Percentiles rank a stretch among this genome's conserved stretches.
phyloP scores from a whole-genome alignment of 306 rosid species.

The Carpinus viminea region DNA sequence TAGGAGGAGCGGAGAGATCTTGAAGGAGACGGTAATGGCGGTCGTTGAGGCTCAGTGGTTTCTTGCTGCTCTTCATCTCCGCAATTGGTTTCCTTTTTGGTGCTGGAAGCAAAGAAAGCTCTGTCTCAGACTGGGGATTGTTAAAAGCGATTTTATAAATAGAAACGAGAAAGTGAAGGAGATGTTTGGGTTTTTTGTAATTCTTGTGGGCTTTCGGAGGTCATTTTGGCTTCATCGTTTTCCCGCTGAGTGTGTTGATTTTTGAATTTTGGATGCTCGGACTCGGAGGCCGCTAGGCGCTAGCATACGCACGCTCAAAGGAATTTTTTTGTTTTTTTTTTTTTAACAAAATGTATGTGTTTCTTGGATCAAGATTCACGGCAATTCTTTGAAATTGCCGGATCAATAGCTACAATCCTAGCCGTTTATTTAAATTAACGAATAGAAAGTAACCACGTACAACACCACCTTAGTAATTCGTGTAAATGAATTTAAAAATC shows the following conservation, averaged over 20 bases:
- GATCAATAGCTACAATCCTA: no score
- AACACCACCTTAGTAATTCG: no score
- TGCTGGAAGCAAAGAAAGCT: neutral
- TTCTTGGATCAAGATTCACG: no score
- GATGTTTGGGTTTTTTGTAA: neutral
- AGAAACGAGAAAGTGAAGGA: neutral
- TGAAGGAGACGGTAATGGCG: slow-evolving; percentile 82
- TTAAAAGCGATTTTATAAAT: neutral
- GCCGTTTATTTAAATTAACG: no score
- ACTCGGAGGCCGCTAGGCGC: no score
- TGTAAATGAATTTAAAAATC: no score
- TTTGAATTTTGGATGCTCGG: slow-evolving; percentile 30
- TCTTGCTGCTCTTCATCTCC: slow-evolving; percentile 43
- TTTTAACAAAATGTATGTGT: no score
- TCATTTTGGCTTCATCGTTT: neutral
- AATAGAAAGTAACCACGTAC: no score
- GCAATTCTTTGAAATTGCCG: no score
- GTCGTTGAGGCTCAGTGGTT: slow-evolving; percentile 75
- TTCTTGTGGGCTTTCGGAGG: neutral
- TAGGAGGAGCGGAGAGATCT: slow-evolving; percentile 72
- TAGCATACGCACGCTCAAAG: no score
- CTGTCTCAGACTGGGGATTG: neutral
- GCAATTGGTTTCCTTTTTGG: slow-evolving; percentile 39
- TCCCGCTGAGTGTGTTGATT: slow-evolving; percentile 20
- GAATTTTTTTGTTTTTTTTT: no score